Base-by-base conservation (phyloP, 352 stramenopile species). In the Albugo laibachii region DNA sequence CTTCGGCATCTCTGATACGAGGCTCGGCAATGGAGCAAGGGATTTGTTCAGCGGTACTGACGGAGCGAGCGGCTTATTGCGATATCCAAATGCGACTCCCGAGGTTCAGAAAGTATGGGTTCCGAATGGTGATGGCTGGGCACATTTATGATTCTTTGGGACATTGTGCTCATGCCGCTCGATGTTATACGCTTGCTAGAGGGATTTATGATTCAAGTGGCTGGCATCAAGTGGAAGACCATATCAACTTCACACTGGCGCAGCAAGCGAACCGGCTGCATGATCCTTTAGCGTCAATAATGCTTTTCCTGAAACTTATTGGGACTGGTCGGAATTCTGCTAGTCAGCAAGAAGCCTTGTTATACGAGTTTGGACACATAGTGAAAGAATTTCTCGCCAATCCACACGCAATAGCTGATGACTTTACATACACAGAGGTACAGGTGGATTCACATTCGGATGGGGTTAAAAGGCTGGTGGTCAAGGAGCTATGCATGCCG, bases 81-180 rank as follows among this genome's bases (percentile, higher is more conserved):
- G 76, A 89, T 57, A 49, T 87, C 4, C 75, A 77, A 34, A 62
- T 69, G 10, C 62, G 72, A 24, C 55, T 63, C 14, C 66, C 77
- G 1, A 88, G 84, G 44, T 88, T 86, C 44, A 76, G 80, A 50
- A 93, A 93, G 45, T 91, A 81, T 49, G 80, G 78, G 2, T 93
- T 93, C 49, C 68, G 79, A 48, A 85, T 93, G 78, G 74, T 93
- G 37, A 92, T 93, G 69, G 80, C 80, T 18, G 76, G 80, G 18
- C 76, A 89, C 36, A 63, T 87, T 4, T 93, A 88, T 55, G 63
- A 82, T 36, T 80, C 73, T 1, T 47, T 85, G 12, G 72, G 70
- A 0, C 70, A 86, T 52, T 61, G 66, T 5, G 57, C 70, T 18
- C 80, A 93, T 55, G 82, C 78, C 0, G 74, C 80, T 19, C 75